Evolutionary conservation across 208 protist genomes (phyloP).

Genomic region (Leishmania major): DNA sequence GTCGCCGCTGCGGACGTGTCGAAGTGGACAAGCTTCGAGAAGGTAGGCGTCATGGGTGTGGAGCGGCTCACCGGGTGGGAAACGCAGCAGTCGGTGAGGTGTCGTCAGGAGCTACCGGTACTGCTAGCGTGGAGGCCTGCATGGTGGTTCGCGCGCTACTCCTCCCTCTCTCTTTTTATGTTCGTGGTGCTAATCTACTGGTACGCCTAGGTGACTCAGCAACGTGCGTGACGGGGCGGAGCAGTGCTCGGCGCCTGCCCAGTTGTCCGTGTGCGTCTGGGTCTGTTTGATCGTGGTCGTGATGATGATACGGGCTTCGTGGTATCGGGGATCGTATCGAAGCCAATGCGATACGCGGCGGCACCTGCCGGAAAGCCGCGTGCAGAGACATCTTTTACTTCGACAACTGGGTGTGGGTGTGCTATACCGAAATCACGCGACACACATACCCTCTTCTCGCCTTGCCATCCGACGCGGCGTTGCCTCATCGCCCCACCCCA

Average conservation of each 20-base stretch:
- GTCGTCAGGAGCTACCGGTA: constrained; percentile 20
- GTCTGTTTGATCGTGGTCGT: constrained; percentile 1
- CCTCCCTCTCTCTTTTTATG: constrained; percentile 28
- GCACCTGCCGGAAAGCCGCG: neutral
- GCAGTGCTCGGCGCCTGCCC: no score
- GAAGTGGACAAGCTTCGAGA: constrained; percentile 7
- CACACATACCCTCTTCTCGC: neutral
- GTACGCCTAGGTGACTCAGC: neutral
- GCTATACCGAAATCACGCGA: neutral
- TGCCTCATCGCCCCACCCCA: neutral
- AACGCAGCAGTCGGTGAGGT: constrained; percentile 7
- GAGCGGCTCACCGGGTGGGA: constrained; percentile 18
- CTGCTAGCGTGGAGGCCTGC: constrained; percentile 47
- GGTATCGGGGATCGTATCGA: neutral
- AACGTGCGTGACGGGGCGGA: neutral
- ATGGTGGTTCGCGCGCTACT: constrained; percentile 48
- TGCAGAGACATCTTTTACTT: neutral
- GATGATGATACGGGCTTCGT: neutral
- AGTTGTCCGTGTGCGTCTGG: neutral
- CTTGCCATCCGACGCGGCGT: neutral
- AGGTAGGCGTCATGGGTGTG: constrained; percentile 15
- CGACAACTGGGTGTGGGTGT: neutral
- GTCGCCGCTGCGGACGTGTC: constrained; percentile 8
- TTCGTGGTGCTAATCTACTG: constrained; percentile 14
- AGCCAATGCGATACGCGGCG: neutral